Evolutionary conservation across 768 basidiomycete genomes (phyloP), one percentile per base, ranked within the genome.

Genomic region (Naganishia onofrii): DNA sequence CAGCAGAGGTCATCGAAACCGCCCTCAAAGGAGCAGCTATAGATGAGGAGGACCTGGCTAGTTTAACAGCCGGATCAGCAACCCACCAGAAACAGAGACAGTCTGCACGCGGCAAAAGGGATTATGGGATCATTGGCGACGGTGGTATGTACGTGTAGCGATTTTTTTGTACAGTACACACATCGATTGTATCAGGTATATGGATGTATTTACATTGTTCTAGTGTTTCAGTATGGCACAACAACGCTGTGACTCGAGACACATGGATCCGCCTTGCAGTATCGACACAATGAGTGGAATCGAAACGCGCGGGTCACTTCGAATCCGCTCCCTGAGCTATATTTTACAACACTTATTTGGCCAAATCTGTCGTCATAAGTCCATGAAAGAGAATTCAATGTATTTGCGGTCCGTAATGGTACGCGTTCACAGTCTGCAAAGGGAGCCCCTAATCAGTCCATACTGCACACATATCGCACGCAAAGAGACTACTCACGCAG

Each of bases 91-190:
- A 46, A 17, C 36, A 42, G 23, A 21, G 60, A 28, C 8, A 5
- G 23, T 42, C 10, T 3, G 38, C 23, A 15, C 36, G 23, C 0
- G 26, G 23, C 13, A 44, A 26, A 26, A 58, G 38, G 34, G 12
- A 44, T 34, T 44, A 63, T 63, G 60, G 60, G 2, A 63, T 17
- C 8, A 63, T 63, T 44, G 60, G 60, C 21, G 60, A 63, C 19
- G 60, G 60, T 46, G 60, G 60, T 1, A 63, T 63, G 60, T 63
- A 63, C 42, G 60, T 63, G 21, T 63, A 63, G 60, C 48, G 12
- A n/a, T 21, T 17, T 51, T 12, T 12, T 36, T 4, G 34, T 51
- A 51, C 21, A 51, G 23, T 51, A 12, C 13, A 51, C 21, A n/a
- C 3, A n/a, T 12, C 19, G 34, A 5, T 5, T 12, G 34, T 51